Conservation (phyloP, 176 grass and related monocot genomes). For the Guadua angustifolia region DNA sequence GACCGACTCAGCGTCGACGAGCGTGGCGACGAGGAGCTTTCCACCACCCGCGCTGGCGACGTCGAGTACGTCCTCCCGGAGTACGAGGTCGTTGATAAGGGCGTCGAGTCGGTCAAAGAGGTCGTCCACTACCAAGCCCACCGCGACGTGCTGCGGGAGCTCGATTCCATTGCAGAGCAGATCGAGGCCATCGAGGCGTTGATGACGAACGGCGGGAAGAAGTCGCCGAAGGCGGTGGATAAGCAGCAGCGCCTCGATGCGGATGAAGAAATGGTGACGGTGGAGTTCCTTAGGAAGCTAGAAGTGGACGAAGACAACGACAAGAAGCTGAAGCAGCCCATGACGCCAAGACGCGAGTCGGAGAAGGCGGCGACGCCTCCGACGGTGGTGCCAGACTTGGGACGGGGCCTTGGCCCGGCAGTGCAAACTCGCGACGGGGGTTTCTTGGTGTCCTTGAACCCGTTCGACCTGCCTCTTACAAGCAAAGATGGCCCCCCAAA, state of each 20-base stretch:
- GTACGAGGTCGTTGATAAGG: conserved; percentile 81
- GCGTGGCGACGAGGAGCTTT: conserved; percentile 34
- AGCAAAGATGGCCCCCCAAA: conserved; percentile 54
- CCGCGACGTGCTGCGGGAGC: conserved; percentile 62
- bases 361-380: neutral
- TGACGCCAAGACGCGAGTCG: conserved; percentile 50
- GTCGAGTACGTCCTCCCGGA: conserved; percentile 55
- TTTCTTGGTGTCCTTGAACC: conserved; percentile 84
- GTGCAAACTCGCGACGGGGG: conserved; percentile 79
- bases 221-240: conserved; percentile 29
- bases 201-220: conserved; percentile 45
- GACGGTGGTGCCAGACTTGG: conserved; percentile 66
- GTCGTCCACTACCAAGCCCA: conserved; percentile 67
- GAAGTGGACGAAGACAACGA: conserved; percentile 48
- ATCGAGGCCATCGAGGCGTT: conserved; percentile 71
- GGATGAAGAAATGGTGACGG: conserved; percentile 71
- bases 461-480: conserved; percentile 57
- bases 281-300: conserved; percentile 77
- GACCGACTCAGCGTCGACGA: conserved; percentile 42
- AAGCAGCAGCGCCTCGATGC: conserved; percentile 48
- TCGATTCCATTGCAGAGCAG: conserved; percentile 76
- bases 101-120: conserved; percentile 81
- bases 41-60: neutral
- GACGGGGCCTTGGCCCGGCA: conserved; percentile 58
- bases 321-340: conserved; percentile 44